Evolutionary conservation across 208 protist genomes (phyloP).

Genomic region (Phytomonas sp.): DNA sequence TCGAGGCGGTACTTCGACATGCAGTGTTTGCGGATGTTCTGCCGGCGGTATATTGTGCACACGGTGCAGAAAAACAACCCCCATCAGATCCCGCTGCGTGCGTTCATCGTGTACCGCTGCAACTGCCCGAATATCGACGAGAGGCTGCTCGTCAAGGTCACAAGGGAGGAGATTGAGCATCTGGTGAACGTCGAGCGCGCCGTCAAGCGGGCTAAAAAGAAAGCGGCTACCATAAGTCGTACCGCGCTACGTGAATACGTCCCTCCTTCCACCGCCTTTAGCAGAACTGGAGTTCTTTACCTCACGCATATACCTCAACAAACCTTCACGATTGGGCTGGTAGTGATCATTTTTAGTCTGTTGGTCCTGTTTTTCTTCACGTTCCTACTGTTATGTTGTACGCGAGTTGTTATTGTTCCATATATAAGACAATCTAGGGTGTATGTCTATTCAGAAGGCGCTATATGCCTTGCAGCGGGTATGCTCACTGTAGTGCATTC

Average conservation of each 20-base stretch:
- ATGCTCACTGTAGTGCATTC: not conserved
- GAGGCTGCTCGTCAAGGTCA: slow-evolving; percentile 35
- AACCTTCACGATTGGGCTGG: slow-evolving; percentile 46
- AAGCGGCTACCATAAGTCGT: slow-evolving; percentile 18
- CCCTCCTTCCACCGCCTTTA: slow-evolving; percentile 35
- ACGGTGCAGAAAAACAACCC: slow-evolving; percentile 68
- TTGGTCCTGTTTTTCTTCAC: not conserved
- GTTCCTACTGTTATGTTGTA: not conserved
- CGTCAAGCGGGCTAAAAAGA: slow-evolving; percentile 31
- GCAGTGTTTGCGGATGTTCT: slow-evolving; percentile 83
- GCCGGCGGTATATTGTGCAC: slow-evolving; percentile 71
- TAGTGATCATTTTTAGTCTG: slow-evolving; percentile 19
- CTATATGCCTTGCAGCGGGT: not conserved
- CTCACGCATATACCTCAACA: slow-evolving; percentile 53
- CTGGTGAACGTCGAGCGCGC: slow-evolving; percentile 61
- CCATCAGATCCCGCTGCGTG: slow-evolving; percentile 39
- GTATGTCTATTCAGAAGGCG: not conserved
- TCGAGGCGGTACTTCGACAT: slow-evolving; percentile 50
- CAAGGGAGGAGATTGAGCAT: slow-evolving; percentile 54
- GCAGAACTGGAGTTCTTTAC: slow-evolving; percentile 50
- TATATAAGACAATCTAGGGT: not conserved
- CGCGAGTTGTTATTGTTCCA: not conserved
- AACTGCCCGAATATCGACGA: slow-evolving; percentile 46
- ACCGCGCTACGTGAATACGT: slow-evolving; percentile 27
- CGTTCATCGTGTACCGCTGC: slow-evolving; percentile 55